phyloP scores from a whole-genome alignment of 2,329 filamentous ascomycete genomes.

The Aspergillus thermomutatus region DNA sequence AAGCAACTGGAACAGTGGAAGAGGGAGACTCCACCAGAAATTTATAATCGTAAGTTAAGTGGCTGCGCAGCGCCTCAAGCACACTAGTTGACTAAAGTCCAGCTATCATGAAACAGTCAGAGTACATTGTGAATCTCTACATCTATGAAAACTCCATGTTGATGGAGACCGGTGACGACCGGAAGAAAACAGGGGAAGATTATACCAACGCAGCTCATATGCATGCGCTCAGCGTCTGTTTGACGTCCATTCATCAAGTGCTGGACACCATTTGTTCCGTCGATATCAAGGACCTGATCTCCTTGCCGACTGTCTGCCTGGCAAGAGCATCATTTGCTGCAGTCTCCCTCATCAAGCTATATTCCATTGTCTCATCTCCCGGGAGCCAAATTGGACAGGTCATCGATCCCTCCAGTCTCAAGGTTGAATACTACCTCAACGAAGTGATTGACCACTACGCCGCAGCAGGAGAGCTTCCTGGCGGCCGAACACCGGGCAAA shows the following conservation, averaged over 20 bases:
- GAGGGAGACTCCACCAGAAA: constrained; percentile 50
- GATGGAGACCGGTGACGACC: constrained; percentile 53
- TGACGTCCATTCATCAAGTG: constrained; percentile 63
- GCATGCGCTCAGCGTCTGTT: constrained; percentile 63
- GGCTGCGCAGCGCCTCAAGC: background rate
- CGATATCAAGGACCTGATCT: constrained; percentile 57
- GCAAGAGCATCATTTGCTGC: constrained; percentile 69
- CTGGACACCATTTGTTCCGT: constrained; percentile 64
- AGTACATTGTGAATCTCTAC: constrained; percentile 65
- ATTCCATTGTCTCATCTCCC: constrained; percentile 62
- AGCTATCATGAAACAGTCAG: constrained; percentile 63
- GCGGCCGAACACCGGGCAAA: constrained; percentile 64
- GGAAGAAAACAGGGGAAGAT: constrained; percentile 16
- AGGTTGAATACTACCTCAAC: constrained; percentile 64
- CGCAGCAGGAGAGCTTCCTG: constrained; percentile 59
- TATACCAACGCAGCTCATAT: constrained; percentile 58
- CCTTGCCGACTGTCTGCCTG: constrained; percentile 67
- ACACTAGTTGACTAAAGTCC: constrained; percentile 6
- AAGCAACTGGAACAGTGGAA: constrained; percentile 61
- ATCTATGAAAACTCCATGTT: constrained; percentile 75
- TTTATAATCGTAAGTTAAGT: constrained; percentile 52
- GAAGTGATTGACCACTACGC: constrained; percentile 67
- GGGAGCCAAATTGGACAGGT: constrained; percentile 66
- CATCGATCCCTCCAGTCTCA: constrained; percentile 65
- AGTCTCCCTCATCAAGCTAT: constrained; percentile 71